Percentiles rank a stretch among this genome's conserved stretches.
Conservation (phyloP, 2,329 filamentous ascomycete species). For the Apiospora kogelbergensis region DNA sequence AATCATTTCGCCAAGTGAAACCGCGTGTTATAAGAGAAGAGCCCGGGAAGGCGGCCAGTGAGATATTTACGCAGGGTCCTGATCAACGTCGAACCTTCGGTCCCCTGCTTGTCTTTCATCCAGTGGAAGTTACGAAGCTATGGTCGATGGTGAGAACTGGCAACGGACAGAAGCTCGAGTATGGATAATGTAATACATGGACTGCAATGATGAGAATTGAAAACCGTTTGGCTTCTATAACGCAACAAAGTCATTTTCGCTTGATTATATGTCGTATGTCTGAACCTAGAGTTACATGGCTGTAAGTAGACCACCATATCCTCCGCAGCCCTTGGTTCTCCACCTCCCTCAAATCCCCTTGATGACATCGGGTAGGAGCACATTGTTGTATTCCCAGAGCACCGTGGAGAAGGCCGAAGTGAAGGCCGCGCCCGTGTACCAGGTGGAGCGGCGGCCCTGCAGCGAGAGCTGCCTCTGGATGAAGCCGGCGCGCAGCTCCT, state of each 20-base stretch:
- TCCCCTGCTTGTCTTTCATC: background rate
- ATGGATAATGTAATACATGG: too few relatives aligned
- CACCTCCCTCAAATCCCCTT: background rate
- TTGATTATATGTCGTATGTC: too few relatives aligned
- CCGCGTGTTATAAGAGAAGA: background rate
- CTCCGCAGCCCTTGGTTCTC: too few relatives aligned
- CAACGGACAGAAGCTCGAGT: too few relatives aligned
- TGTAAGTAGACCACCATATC: too few relatives aligned
- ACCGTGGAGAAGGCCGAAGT: constrained; percentile 13
- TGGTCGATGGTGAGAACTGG: too few relatives aligned
- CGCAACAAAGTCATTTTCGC: too few relatives aligned
- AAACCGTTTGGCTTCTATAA: too few relatives aligned
- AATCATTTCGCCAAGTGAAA: background rate
- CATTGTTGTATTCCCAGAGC: constrained; percentile 35
- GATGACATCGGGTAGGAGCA: constrained; percentile 19
- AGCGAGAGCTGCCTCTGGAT: background rate
- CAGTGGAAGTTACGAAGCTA: too few relatives aligned
- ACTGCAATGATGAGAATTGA: too few relatives aligned
- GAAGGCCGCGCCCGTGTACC: constrained; percentile 1
- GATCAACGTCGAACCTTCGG: background rate
- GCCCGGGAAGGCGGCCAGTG: background rate
- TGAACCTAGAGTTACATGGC: too few relatives aligned
- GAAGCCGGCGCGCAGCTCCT: background rate
- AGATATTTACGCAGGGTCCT: background rate
- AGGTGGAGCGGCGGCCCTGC: background rate